These are phyloP conservation scores for Eremothecium coryli DNA, from an alignment of 1,139 yeast species.

Conservation along the genomic window DNA sequence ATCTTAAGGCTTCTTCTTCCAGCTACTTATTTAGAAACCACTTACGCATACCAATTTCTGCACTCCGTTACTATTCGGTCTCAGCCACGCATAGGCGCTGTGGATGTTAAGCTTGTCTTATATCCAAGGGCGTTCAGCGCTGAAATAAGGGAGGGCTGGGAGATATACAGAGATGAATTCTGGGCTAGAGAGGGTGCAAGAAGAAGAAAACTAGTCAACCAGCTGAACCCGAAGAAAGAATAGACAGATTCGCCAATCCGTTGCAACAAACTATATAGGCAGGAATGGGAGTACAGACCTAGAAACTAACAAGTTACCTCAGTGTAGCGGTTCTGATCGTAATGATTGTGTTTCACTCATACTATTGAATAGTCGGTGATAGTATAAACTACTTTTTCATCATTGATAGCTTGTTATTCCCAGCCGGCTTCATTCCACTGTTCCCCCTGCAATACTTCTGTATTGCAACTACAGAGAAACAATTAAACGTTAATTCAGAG, in stretches of 20 bases:
- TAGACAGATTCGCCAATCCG: not conserved
- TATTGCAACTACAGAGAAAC: too few species aligned
- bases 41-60: constrained; percentile 25
- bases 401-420: not conserved
- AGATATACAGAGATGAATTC: constrained; percentile 81
- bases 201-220: constrained; percentile 41
- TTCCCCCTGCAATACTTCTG: too few species aligned
- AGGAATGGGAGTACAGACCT: not conserved
- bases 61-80: constrained; percentile 31
- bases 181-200: constrained; percentile 83
- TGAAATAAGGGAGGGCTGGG: constrained; percentile 92
- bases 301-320: too few species aligned
- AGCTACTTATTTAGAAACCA: constrained; percentile 12
- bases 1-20: constrained; percentile 14
- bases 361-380: not conserved
- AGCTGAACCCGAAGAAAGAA: constrained; percentile 22
- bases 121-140: constrained; percentile 75
- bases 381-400: not conserved
- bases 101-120: constrained; percentile 56
- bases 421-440: not conserved
- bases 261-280: too few species aligned
- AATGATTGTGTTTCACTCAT: constrained; percentile 11
- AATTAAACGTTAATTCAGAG: too few species aligned
- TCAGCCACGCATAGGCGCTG: constrained; percentile 40
- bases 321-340: constrained; percentile 29